Conservation (phyloP, 164 flowering plant genomes). For the Platanus orientalis region DNA sequence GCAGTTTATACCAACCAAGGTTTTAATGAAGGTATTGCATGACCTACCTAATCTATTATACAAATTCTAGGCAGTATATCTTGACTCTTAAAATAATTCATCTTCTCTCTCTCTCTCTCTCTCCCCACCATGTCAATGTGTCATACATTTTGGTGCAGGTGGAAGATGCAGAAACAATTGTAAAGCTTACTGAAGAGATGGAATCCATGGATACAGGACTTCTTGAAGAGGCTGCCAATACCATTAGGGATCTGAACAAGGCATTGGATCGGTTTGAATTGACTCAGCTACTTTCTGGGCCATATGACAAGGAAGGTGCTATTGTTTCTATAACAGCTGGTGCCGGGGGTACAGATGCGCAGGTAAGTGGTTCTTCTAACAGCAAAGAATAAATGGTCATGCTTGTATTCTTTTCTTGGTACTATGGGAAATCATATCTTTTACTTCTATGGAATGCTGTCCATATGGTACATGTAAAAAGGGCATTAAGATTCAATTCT, state of each 20-base stretch:
- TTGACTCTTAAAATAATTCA: not conserved
- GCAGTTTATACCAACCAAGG: too few species aligned
- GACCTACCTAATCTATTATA: too few species aligned
- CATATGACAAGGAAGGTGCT: constrained; percentile 97
- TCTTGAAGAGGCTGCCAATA: constrained; percentile 70
- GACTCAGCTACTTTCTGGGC: constrained; percentile 90
- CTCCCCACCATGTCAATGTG: not conserved
- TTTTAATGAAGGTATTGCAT: too few species aligned
- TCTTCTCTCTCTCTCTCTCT: too few species aligned
- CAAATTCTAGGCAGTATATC: too few species aligned
- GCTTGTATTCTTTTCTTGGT: constrained; percentile 1
- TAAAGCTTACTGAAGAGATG: constrained; percentile 87
- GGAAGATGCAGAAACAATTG: constrained; percentile 91
- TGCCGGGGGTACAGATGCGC: constrained; percentile 99
- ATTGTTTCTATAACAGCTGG: constrained; percentile 83
- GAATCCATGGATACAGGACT: constrained; percentile 76
- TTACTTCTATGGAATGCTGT: too few species aligned
- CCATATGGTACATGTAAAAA: too few species aligned
- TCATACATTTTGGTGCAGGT: constrained; percentile 30
- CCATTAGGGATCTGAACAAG: constrained; percentile 60
- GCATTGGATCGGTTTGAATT: constrained; percentile 78
- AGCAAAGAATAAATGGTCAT: not conserved
- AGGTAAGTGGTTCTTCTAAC: constrained; percentile 43
- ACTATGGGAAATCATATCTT: not conserved
- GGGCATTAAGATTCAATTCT: too few species aligned